Conservation (phyloP, 257 asterid genomes). For the Anisodus tanguticus region DNA sequence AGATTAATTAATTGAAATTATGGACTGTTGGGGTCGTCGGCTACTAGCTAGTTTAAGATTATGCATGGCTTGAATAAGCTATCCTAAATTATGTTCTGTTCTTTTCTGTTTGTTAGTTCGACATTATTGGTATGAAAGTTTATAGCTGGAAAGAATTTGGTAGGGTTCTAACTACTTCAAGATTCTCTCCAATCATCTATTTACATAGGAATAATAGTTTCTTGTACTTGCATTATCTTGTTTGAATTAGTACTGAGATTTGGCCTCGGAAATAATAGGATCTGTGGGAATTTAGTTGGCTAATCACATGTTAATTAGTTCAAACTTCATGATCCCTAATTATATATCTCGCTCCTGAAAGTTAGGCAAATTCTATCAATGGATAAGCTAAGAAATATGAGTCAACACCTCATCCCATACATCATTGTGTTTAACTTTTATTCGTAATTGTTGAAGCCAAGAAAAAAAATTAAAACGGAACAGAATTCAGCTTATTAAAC, state of each 20-base stretch:
- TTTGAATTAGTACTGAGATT: background rate
- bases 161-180: constrained; percentile 11
- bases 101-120: background rate
- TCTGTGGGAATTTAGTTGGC: constrained; percentile 11
- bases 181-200: constrained; percentile 4
- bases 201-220: background rate
- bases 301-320: constrained; percentile 4
- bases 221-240: background rate
- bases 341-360: background rate
- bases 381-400: background rate
- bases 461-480: background rate
- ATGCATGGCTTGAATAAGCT: background rate
- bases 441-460: background rate
- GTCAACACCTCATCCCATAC: background rate
- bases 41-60: background rate
- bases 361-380: background rate
- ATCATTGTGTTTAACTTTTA: background rate
- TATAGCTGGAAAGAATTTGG: background rate
- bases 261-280: background rate
- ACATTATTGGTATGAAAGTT: constrained; percentile 9
- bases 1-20: background rate
- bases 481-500: background rate
- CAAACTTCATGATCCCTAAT: constrained; percentile 7
- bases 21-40: background rate
- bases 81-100: background rate